Evolutionary conservation across 257 asterid species (phyloP), one percentile per base, ranked within the genome.

Genomic region (Nicotiana tabacum): DNA sequence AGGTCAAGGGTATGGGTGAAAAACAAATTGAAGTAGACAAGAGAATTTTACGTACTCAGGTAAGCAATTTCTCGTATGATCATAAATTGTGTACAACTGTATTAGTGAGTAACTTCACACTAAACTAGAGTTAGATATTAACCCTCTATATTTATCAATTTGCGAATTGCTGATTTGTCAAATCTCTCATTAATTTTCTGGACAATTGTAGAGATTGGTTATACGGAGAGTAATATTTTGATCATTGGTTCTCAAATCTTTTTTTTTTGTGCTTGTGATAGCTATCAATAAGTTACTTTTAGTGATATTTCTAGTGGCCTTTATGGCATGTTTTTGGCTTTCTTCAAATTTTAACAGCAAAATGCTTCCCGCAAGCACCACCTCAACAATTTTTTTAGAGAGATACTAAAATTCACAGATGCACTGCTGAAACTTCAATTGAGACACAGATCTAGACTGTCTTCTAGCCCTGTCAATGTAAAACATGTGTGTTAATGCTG

Each of bases 1-100:
- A 94, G 88, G 99, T 96, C 94, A 96, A 96, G 92, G 99, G 99
- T 92, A 96, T 96, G 99, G 99, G 99, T 85, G 99, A 96, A 92
- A 96, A 96, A 85, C 99, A 96, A 85, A 96, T 96, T 84, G 99
- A 96, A 92, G 98, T 96, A 76, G 99, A 96, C 87, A 96, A 96
- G 83, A 94, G 99, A 87, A 94, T 96, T 84, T 85, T 96, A 79
- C 94, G 98, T 12, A 97, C 97, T 86, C 98, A 94, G 90, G 99
- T 95, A 83, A 88, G 93, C 82, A 53, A 56, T 83, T 86, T 66
- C 86, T 37, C 80, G 62, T 58, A 30, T 37, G 66, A 60, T 32
- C 29, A 77, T 82, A 81, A 18, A 8, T 24, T n/a, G 3, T 53
- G 55, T 30, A 35, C 33, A 27, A 51, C n/a, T n/a, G 9, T 83